phyloP scores from a whole-genome alignment of 139 green algal genomes.

The Eudorina sp. region DNA sequence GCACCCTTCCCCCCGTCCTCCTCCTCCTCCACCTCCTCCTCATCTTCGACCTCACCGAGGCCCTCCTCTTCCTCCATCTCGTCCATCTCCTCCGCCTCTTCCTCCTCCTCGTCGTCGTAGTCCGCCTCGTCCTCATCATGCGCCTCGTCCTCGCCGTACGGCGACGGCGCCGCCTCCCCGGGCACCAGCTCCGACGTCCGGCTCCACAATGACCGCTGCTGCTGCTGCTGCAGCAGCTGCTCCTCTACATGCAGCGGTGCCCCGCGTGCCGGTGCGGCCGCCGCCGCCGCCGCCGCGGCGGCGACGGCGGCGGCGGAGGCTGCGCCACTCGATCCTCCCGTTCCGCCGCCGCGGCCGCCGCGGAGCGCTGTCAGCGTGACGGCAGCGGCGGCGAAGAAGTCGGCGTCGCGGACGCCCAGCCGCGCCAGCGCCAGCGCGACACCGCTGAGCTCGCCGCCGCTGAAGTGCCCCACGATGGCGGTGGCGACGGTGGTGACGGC shows the following conservation, averaged over 20 bases:
- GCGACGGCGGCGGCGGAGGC: not conserved
- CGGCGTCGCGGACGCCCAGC: conserved; percentile 2
- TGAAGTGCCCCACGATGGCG: not conserved
- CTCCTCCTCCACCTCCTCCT: not conserved
- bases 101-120: not conserved
- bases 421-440: not conserved
- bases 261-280: not conserved
- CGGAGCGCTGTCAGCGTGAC: not conserved
- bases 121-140: not conserved
- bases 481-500: not conserved
- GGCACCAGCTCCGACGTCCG: not conserved
- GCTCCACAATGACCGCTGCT: not conserved
- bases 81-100: not conserved
- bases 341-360: not conserved
- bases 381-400: conserved; percentile 24
- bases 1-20: not conserved
- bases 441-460: not conserved
- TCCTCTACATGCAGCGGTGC: too few relatives aligned
- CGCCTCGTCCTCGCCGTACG: not conserved
- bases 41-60: too few relatives aligned
- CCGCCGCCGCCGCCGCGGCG: not conserved
- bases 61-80: conserved; percentile 7
- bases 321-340: too few relatives aligned
- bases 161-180: not conserved
- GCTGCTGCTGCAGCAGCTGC: not conserved